Evolutionary conservation across 129 eudicot genomes (phyloP).

Genomic region (Mikania micrantha): DNA sequence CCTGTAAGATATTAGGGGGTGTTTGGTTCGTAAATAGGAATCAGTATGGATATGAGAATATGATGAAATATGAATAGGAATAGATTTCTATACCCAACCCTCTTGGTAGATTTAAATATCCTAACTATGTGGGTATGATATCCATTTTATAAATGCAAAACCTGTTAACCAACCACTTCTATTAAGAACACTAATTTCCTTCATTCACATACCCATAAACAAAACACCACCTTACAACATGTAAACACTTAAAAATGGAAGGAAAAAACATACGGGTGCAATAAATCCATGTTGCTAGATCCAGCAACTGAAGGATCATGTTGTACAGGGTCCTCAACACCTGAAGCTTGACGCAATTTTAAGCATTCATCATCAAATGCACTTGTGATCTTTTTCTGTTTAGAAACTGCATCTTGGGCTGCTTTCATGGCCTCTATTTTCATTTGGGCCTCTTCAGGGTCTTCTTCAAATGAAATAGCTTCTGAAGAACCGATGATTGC

Average conservation of each 20-base stretch:
- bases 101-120: neutral
- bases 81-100: neutral
- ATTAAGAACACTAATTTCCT: neutral
- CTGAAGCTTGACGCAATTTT: slow-evolving; percentile 62
- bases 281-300: slow-evolving; percentile 80
- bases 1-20: neutral
- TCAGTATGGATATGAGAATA: neutral
- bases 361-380: slow-evolving; percentile 82
- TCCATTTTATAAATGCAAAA: neutral
- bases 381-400: slow-evolving; percentile 76
- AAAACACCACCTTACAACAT: neutral
- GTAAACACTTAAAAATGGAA: neutral
- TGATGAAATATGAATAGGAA: neutral
- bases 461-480: slow-evolving; percentile 49
- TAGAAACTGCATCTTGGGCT: slow-evolving; percentile 96
- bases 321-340: slow-evolving; percentile 41
- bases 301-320: slow-evolving; percentile 52
- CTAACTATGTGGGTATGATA: too few relatives aligned
- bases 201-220: neutral
- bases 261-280: slow-evolving; percentile 65
- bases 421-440: slow-evolving; percentile 87
- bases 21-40: neutral
- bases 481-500: slow-evolving; percentile 31
- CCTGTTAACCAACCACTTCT: neutral
- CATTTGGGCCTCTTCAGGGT: slow-evolving; percentile 76